Conservation (phyloP, 495 filamentous ascomycete genomes). For the Penicillium simplicissimum region DNA sequence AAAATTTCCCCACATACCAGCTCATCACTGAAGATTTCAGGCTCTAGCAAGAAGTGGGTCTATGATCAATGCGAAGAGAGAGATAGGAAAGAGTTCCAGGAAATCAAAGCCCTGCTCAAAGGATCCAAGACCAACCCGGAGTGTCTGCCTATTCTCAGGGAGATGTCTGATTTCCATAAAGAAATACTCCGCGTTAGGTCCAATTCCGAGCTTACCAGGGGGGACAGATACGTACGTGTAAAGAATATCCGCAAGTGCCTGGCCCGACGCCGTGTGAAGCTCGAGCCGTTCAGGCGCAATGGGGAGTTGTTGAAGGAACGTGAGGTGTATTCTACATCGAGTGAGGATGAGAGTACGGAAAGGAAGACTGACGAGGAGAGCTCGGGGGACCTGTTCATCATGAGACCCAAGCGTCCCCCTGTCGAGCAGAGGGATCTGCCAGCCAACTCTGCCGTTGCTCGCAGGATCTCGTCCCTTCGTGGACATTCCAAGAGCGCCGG, state of each 20-base stretch:
- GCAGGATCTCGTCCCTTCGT: neutral
- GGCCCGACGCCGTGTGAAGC: neutral
- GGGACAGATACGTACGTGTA: neutral
- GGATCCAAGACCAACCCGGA: neutral
- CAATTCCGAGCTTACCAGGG: neutral
- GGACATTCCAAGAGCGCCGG: neutral
- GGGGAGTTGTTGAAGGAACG: neutral
- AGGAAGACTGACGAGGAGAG: slow-evolving; percentile 8
- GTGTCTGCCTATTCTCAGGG: neutral
- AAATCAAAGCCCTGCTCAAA: neutral
- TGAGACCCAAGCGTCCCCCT: neutral
- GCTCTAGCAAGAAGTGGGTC: neutral
- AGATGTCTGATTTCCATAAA: neutral
- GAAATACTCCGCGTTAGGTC: neutral
- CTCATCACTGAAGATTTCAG: neutral
- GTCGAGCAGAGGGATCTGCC: neutral
- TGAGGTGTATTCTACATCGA: neutral
- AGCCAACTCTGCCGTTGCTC: neutral
- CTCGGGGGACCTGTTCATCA: neutral
- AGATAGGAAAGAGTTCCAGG: neutral
- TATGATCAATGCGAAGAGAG: neutral
- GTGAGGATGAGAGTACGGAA: slow-evolving; percentile 4
- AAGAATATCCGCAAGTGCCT: neutral
- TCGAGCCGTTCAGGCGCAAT: neutral
- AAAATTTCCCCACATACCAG: neutral